A percentile compares a stretch with the other conserved stretches of the same genome.
Conservation (phyloP, 169 alveolate genomes). For the Cryptosporidium xiaoi region DNA sequence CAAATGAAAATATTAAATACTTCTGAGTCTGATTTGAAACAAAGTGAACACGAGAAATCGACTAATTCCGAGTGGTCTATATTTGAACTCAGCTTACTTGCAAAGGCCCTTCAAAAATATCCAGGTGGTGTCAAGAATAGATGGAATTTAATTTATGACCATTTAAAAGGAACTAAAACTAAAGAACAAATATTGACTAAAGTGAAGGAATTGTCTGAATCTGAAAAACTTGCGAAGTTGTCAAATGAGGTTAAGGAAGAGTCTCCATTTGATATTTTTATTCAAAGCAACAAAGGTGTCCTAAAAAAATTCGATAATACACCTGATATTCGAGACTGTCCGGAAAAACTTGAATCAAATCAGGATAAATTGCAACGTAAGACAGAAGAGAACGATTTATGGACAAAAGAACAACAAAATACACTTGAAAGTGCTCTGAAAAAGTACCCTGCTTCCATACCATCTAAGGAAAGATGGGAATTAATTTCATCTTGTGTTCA, state of each 20-base stretch:
- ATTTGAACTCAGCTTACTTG: slow-evolving; percentile 87
- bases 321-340: slow-evolving; percentile 76
- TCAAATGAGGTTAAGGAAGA: slow-evolving; percentile 77
- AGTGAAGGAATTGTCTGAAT: slow-evolving; percentile 85
- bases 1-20: neutral
- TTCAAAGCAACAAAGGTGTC: slow-evolving; percentile 78
- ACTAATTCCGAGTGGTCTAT: slow-evolving; percentile 86
- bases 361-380: neutral
- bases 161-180: slow-evolving; percentile 85
- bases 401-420: slow-evolving; percentile 85
- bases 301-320: slow-evolving; percentile 77
- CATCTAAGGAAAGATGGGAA: slow-evolving; percentile 85
- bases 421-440: slow-evolving; percentile 83
- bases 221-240: slow-evolving; percentile 78
- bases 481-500: slow-evolving; percentile 83
- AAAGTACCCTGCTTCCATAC: slow-evolving; percentile 83
- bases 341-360: neutral
- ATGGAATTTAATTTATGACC: slow-evolving; percentile 90
- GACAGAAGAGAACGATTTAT: slow-evolving; percentile 61
- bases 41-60: neutral
- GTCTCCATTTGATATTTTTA: slow-evolving; percentile 78
- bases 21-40: neutral
- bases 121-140: slow-evolving; percentile 91
- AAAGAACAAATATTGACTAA: slow-evolving; percentile 87
- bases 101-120: slow-evolving; percentile 89